These are phyloP conservation scores for Suhomyces sp. DNA, from an alignment of 805 yeast genomes.

Conservation along the genomic window DNA sequence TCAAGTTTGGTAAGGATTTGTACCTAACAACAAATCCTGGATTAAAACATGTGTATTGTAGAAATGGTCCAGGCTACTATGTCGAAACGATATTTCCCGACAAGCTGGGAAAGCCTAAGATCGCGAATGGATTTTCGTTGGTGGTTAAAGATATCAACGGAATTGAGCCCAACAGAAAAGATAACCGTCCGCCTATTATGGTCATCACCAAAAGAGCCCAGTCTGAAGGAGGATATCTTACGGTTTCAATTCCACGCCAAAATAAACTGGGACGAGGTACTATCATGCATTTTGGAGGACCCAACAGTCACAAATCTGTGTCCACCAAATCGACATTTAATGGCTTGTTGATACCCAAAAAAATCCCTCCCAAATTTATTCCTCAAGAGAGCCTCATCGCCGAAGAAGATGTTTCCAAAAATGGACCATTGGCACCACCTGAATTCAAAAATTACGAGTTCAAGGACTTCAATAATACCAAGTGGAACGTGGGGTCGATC, in stretches of 20 bases:
- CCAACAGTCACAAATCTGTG: constrained; percentile 3
- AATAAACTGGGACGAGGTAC: constrained; percentile 4
- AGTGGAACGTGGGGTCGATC: constrained; percentile 40
- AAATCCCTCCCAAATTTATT: constrained; percentile 19
- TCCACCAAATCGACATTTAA: constrained; percentile 15
- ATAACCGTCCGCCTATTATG: constrained; percentile 24
- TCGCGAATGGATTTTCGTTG: constrained; percentile 23
- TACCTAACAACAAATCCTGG: constrained; percentile 70
- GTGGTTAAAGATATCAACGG: constrained; percentile 23
- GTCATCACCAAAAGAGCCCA: constrained; percentile 22
- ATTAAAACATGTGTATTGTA: constrained; percentile 52
- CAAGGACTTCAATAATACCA: constrained; percentile 12
- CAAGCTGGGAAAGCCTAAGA: constrained; percentile 10
- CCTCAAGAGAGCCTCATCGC: constrained; percentile 15
- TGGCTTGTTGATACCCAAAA: constrained; percentile 24
- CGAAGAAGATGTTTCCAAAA: not conserved
- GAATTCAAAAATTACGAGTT: constrained; percentile 28
- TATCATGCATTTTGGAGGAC: not conserved
- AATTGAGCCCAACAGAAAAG: constrained; percentile 11
- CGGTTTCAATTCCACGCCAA: constrained; percentile 21
- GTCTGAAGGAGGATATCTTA: constrained; percentile 28
- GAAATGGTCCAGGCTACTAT: constrained; percentile 62
- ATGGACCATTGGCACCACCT: not conserved
- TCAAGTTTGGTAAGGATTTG: constrained; percentile 51
- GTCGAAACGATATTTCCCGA: constrained; percentile 38